A percentile compares a stretch with the other conserved stretches of the same genome.
phyloP scores from a whole-genome alignment of 768 basidiomycete species.

The Dioszegia hungarica region DNA sequence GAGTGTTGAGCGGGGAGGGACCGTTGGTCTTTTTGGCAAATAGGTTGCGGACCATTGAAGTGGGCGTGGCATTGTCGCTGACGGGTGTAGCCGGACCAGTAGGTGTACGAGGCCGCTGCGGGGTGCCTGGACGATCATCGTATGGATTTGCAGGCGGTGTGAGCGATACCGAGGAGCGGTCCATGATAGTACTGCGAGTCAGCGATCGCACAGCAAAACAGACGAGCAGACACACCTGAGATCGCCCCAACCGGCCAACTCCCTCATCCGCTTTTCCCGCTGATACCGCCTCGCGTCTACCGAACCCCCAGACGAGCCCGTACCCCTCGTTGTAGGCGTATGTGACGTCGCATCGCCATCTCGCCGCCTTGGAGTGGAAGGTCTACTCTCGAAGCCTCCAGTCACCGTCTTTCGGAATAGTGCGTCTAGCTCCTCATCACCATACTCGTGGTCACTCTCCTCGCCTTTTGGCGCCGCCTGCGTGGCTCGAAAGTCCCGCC shows the following conservation, averaged over 20 bases:
- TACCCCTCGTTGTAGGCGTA: slow-evolving; percentile 21
- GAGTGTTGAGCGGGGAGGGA: slow-evolving; percentile 25
- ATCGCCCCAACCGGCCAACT: slow-evolving; percentile 39
- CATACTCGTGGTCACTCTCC: slow-evolving; percentile 15
- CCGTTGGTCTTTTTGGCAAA: slow-evolving; percentile 24
- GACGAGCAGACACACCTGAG: slow-evolving; percentile 19
- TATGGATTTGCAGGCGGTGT: slow-evolving; percentile 25
- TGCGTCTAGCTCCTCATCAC: slow-evolving; percentile 38
- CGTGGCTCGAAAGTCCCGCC: slow-evolving; percentile 28
- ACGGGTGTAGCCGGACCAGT: slow-evolving; percentile 12
- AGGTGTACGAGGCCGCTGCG: slow-evolving; percentile 17
- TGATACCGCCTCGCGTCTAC: slow-evolving; percentile 10
- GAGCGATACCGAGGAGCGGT: slow-evolving; percentile 34
- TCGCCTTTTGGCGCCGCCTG: slow-evolving; percentile 18
- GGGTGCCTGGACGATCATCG: slow-evolving; percentile 19
- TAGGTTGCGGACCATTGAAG: slow-evolving; percentile 31
- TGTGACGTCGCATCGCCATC: not conserved
- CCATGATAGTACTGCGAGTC: slow-evolving; percentile 32
- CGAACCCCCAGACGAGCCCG: slow-evolving; percentile 3
- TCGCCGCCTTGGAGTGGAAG: slow-evolving; percentile 16
- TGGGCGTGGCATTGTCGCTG: slow-evolving; percentile 37
- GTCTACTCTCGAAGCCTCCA: slow-evolving; percentile 8
- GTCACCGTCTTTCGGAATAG: slow-evolving; percentile 20
- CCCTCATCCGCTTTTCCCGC: slow-evolving; percentile 25
- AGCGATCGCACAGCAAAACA: not conserved